Base-by-base conservation (phyloP, 768 basidiomycete genomes). In the Leccinum rimulosum region DNA sequence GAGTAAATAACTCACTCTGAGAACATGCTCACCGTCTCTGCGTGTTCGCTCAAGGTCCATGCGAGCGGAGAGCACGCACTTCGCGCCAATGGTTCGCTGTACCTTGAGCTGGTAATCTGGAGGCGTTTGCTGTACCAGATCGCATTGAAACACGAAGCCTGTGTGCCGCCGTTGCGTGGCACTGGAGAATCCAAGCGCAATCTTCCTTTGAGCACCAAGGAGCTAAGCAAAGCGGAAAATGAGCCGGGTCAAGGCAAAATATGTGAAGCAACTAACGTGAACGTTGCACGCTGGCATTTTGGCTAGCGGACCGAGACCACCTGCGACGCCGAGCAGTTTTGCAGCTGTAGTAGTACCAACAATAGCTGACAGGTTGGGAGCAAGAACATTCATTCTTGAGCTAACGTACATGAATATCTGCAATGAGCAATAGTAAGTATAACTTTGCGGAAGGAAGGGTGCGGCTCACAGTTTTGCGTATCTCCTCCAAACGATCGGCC, bases 341-440 rank as follows among this genome's bases (percentile, higher is more conserved):
- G 97, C 97, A 56, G 97, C 97, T 81, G 95, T 96, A 67, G 91
- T 94, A 59, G 97, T 97, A 75, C 97, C 96, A 78, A 98, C 93
- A 76, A 99, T 97, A 75, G 92, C 89, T 69, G 95, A 96, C 72
- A 99, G 85, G 75, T 99, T 99, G 69, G 97, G 97, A 66, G 97
- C 96, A 70, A 99, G 89, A 58, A 94, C 85, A 78, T 93, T 93
- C 93, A 99, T 98, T 79, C 97, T 85, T 68, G 93, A 96, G 81
- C 95, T 96, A 74, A 99, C 97, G 83, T 98, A 99, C 81, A 91
- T 88, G 77, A 98, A 96, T 68, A 98, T 99, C 91, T 95, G 68
- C 2, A 57, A 49, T 6, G 3, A 40, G 33, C 52, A 40, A n/a
- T 3, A 19, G 53, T 49, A 36, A 56, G 61, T 43, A 40, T 64